Percentiles rank a stretch among this genome's conserved stretches.
Conservation (phyloP, 2,329 filamentous ascomycete genomes). For the Botryotinia globosa region DNA sequence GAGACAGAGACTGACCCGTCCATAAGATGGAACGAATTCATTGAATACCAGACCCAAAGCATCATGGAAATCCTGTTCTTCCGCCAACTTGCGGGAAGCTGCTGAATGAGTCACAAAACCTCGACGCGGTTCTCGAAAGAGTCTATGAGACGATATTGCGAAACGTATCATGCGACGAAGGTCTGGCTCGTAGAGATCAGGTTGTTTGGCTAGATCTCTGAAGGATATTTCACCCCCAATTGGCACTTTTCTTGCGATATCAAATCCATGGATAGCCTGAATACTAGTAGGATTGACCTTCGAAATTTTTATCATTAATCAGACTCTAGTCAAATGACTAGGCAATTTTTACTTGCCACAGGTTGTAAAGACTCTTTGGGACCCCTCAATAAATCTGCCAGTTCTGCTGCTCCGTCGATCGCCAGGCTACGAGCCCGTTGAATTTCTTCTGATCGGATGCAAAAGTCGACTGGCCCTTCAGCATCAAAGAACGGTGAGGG, state of each 20-base stretch:
- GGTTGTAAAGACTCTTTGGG: neutral
- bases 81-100: neutral
- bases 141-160: constrained; percentile 3
- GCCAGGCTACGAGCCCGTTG: neutral
- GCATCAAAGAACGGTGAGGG: constrained; percentile 10
- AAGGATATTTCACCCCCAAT: constrained; percentile 2
- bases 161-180: constrained; percentile 5
- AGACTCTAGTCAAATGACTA: neutral
- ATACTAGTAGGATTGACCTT: constrained; percentile 11
- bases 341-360: neutral
- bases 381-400: neutral
- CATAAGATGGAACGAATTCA: neutral
- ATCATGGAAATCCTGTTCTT: neutral
- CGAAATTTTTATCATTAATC: neutral
- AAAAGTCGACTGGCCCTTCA: constrained; percentile 1
- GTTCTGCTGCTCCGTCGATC: neutral
- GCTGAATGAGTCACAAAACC: constrained; percentile 4
- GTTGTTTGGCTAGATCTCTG: neutral
- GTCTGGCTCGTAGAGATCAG: neutral
- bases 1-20: neutral
- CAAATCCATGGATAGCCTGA: neutral
- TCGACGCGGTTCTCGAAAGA: constrained; percentile 1
- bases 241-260: constrained; percentile 6
- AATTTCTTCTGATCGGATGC: constrained; percentile 1
- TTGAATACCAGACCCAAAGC: neutral